Evolutionary conservation across 1,284 basidiomycete genomes (phyloP).

Genomic region (Pascua guehoae): DNA sequence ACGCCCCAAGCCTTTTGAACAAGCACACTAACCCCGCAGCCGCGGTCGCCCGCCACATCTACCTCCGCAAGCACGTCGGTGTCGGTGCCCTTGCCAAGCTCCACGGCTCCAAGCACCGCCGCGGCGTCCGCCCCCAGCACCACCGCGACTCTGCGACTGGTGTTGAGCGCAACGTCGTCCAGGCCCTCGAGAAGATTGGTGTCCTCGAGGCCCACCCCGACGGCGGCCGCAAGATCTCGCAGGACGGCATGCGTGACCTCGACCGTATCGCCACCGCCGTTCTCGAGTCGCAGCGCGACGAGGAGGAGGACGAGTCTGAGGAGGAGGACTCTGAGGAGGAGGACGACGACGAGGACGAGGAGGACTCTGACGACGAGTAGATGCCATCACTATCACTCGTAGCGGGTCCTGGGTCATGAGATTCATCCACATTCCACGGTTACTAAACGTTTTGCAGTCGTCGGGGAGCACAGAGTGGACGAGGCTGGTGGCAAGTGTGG

Average conservation of each 20-base stretch:
- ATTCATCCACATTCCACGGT: conserved; percentile 18
- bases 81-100: conserved; percentile 91
- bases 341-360: conserved; percentile 52
- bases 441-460: neutral
- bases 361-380: conserved; percentile 47
- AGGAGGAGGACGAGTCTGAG: conserved; percentile 81
- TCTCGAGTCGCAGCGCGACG: conserved; percentile 79
- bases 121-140: conserved; percentile 92
- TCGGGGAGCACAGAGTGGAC: neutral
- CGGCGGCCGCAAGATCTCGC: conserved; percentile 91
- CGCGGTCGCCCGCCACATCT: conserved; percentile 97
- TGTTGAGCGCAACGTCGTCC: conserved; percentile 87
- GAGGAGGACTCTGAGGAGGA: conserved; percentile 75
- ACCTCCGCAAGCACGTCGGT: conserved; percentile 98
- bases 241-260: conserved; percentile 92
- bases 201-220: conserved; percentile 91
- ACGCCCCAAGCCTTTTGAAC: neutral
- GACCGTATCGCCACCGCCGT: conserved; percentile 96
- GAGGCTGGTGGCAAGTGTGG: neutral
- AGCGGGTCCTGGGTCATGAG: conserved; percentile 22
- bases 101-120: conserved; percentile 92
- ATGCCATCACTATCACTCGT: conserved; percentile 10
- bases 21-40: conserved; percentile 54
- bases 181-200: conserved; percentile 97
- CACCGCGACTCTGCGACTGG: conserved; percentile 83